Conservation (phyloP, 208 protist species). For the Leishmania braziliensis region DNA sequence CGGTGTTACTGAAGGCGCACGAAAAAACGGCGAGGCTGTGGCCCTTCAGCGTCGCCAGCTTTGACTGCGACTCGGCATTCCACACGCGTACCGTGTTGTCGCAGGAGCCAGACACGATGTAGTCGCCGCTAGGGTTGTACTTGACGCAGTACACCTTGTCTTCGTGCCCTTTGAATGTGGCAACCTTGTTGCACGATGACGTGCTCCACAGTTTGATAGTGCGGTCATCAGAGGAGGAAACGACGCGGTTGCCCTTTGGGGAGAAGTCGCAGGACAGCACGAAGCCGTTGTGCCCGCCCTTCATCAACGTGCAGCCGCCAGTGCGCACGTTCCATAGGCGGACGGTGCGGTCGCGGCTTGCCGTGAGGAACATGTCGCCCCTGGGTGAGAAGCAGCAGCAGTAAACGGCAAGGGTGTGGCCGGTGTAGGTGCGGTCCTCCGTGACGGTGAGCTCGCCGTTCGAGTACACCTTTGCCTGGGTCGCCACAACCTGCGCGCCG, state of each 20-base stretch:
- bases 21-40: slow-evolving; percentile 84
- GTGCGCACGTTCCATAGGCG: slow-evolving; percentile 71
- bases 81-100: slow-evolving; percentile 84
- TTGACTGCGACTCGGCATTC: slow-evolving; percentile 69
- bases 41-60: slow-evolving; percentile 63
- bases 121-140: slow-evolving; percentile 89
- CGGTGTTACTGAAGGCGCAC: slow-evolving; percentile 79
- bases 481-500: slow-evolving; percentile 9
- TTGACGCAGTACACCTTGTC: slow-evolving; percentile 92
- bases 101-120: slow-evolving; percentile 84
- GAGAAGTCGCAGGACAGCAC: slow-evolving; percentile 90
- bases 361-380: slow-evolving; percentile 74
- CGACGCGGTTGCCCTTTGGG: slow-evolving; percentile 78
- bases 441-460: slow-evolving; percentile 66
- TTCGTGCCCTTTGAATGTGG: slow-evolving; percentile 94
- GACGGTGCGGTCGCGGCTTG: slow-evolving; percentile 82
- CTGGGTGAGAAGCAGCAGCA: slow-evolving; percentile 83
- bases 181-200: slow-evolving; percentile 62
- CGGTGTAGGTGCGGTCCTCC: slow-evolving; percentile 54
- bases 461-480: slow-evolving; percentile 48
- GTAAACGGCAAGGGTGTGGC: slow-evolving; percentile 78
- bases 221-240: slow-evolving; percentile 75
- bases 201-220: slow-evolving; percentile 87
- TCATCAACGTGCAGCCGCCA: slow-evolving; percentile 72
- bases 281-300: slow-evolving; percentile 89